Percentiles rank a stretch among this genome's conserved stretches.
These are phyloP conservation scores for Paxillus involutus DNA, from an alignment of 768 basidiomycete genomes.

Conservation along the genomic window DNA sequence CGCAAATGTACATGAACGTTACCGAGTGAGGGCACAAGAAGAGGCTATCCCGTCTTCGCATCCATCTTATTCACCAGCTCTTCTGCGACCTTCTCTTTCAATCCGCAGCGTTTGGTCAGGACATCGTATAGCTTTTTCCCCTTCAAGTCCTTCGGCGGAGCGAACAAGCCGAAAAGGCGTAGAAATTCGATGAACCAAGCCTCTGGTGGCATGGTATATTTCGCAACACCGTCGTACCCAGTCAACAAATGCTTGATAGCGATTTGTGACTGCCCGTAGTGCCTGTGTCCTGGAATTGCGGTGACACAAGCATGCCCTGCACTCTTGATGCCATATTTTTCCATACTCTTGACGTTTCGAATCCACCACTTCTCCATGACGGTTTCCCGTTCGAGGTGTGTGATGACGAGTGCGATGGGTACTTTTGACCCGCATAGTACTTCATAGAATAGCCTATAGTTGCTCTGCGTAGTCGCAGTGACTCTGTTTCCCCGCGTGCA, in stretches of 20 bases:
- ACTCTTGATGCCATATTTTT: not conserved
- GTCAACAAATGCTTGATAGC: not conserved
- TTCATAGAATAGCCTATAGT: conserved; percentile 4
- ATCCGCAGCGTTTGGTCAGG: not conserved
- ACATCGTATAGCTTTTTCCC: not conserved
- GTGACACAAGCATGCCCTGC: conserved; percentile 5
- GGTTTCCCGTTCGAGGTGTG: not conserved
- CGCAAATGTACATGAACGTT: no score
- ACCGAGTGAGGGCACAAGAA: no score
- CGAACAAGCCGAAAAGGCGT: not conserved
- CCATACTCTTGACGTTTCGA: not conserved
- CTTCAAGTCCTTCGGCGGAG: not conserved
- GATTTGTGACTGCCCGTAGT: not conserved
- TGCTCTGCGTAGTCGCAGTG: not conserved
- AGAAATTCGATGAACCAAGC: not conserved
- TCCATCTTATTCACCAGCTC: not conserved
- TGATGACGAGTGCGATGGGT: conserved; percentile 2
- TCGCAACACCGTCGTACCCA: not conserved
- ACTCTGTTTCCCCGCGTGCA: not conserved
- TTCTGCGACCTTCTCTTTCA: not conserved
- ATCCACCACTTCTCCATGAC: conserved; percentile 5
- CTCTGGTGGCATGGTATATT: conserved; percentile 2
- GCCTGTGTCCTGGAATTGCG: not conserved
- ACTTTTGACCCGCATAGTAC: not conserved
- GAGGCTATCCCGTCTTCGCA: no score